Percentiles rank a stretch among this genome's conserved stretches.
These are phyloP conservation scores for Rusavskia elegans DNA, from an alignment of 495 filamentous ascomycete species.

Conservation along the genomic window DNA sequence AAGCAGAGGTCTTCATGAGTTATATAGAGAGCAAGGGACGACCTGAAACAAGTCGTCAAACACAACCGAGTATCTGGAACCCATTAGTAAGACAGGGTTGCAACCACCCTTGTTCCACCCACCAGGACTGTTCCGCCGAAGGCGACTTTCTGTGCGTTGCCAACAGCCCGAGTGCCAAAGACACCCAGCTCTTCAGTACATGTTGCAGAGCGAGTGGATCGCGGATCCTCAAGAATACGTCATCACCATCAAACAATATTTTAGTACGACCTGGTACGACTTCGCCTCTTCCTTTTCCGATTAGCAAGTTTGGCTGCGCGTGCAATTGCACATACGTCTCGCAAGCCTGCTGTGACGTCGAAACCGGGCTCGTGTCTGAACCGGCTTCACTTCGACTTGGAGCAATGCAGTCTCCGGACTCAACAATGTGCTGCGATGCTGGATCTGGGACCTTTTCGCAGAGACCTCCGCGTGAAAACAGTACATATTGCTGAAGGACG, in stretches of 20 bases:
- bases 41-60: not conserved
- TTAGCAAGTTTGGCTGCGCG: not conserved
- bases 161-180: not conserved
- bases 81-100: too few species aligned
- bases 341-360: not conserved
- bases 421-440: not conserved
- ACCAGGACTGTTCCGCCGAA: not conserved
- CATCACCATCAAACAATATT: not conserved
- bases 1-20: not conserved
- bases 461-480: not conserved
- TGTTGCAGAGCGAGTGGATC: not conserved
- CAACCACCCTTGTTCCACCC: not conserved
- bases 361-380: not conserved
- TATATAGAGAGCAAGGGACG: not conserved
- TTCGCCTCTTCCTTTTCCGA: not conserved
- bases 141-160: not conserved
- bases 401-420: not conserved
- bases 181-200: not conserved
- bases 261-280: not conserved
- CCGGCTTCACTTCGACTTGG: not conserved
- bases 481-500: not conserved
- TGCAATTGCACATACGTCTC: not conserved
- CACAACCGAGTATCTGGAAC: not conserved
- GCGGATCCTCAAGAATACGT: not conserved
- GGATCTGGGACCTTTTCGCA: not conserved